Conservation (phyloP, 2,329 filamentous ascomycete species). For the Pseudocercospora macadamiae region DNA sequence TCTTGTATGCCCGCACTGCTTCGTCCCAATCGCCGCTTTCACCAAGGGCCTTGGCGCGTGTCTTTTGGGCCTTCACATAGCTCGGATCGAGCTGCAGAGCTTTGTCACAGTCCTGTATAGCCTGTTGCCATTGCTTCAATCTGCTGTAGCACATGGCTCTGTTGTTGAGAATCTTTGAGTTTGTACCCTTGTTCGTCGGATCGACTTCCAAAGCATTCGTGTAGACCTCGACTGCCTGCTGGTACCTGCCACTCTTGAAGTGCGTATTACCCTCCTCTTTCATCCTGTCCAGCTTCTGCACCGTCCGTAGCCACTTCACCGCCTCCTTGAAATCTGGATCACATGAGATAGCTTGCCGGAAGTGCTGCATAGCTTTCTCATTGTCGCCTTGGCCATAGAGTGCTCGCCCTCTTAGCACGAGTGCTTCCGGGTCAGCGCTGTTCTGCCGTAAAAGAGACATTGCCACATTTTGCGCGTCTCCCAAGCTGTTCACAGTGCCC, state of each 20-base stretch:
- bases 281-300: slow-evolving; percentile 89
- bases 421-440: slow-evolving; percentile 87
- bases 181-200: slow-evolving; percentile 84
- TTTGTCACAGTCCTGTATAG: slow-evolving; percentile 82
- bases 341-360: slow-evolving; percentile 84
- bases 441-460: slow-evolving; percentile 85
- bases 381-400: slow-evolving; percentile 93
- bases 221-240: slow-evolving; percentile 83
- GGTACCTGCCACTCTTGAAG: slow-evolving; percentile 83
- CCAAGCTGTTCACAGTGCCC: slow-evolving; percentile 83
- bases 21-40: slow-evolving; percentile 90
- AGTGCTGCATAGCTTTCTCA: slow-evolving; percentile 89
- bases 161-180: slow-evolving; percentile 94
- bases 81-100: slow-evolving; percentile 80
- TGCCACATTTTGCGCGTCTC: slow-evolving; percentile 89
- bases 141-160: slow-evolving; percentile 81
- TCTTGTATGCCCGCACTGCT: slow-evolving; percentile 85
- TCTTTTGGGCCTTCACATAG: slow-evolving; percentile 91
- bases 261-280: slow-evolving; percentile 91
- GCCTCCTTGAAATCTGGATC: slow-evolving; percentile 91
- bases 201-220: slow-evolving; percentile 81
- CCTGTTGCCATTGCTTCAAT: slow-evolving; percentile 80
- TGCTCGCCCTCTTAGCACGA: slow-evolving; percentile 84
- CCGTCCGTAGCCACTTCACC: slow-evolving; percentile 83
- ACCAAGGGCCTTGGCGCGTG: slow-evolving; percentile 86